Conservation (phyloP, 73 alveolate species). For the Loxodes magnus region DNA sequence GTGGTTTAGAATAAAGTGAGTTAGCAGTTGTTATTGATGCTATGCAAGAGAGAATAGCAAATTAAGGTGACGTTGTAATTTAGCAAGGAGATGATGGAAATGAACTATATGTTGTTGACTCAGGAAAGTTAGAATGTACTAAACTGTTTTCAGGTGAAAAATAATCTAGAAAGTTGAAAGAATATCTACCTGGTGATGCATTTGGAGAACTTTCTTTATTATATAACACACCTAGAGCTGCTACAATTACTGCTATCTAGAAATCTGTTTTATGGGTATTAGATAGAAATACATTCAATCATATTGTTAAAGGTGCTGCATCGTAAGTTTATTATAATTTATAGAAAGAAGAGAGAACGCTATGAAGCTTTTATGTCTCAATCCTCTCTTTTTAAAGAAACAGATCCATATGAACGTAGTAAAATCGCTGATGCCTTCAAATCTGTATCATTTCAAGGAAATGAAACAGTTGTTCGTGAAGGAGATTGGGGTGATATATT, state of each 20-base stretch:
- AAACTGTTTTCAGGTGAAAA: slow-evolving; percentile 37
- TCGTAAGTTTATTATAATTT: too few species aligned
- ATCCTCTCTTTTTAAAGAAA: slow-evolving; percentile 45
- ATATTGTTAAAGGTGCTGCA: slow-evolving; percentile 82
- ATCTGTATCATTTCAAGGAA: slow-evolving; percentile 45
- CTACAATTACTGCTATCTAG: slow-evolving; percentile 39
- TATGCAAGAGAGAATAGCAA: slow-evolving; percentile 20
- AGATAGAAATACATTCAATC: slow-evolving; percentile 91
- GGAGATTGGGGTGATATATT: slow-evolving; percentile 95
- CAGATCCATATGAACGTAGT: slow-evolving; percentile 94
- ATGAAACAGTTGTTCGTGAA: slow-evolving; percentile 49
- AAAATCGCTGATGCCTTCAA: slow-evolving; percentile 92
- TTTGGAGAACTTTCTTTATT: slow-evolving; percentile 75
- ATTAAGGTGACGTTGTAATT: slow-evolving; percentile 16
- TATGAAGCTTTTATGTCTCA: slow-evolving; percentile 69
- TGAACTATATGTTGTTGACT: slow-evolving; percentile 47
- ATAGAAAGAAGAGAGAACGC: slow-evolving; percentile 74
- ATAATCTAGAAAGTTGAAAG: slow-evolving; percentile 51
- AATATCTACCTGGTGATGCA: slow-evolving; percentile 50
- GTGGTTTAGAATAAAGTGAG: slow-evolving; percentile 39
- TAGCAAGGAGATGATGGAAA: slow-evolving; percentile 36
- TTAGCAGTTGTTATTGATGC: slow-evolving; percentile 57
- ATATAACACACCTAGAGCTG: slow-evolving; percentile 66
- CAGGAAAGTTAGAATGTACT: slow-evolving; percentile 63
- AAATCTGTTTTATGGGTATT: slow-evolving; percentile 63